Base-by-base conservation (phyloP, 2,329 filamentous ascomycete genomes). In the Verticillium alfalfae region DNA sequence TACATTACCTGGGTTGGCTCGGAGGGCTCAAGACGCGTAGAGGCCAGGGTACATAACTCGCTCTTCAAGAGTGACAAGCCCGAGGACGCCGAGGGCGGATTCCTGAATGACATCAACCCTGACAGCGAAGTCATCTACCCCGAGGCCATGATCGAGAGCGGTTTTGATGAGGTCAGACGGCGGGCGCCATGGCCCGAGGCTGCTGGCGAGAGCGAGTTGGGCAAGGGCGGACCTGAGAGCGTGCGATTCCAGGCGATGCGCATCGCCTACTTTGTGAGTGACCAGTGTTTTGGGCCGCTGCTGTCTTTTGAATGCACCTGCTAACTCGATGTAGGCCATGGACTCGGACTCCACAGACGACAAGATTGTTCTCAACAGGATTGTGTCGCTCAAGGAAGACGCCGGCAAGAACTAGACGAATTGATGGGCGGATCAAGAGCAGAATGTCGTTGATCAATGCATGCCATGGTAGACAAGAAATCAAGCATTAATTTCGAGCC, bases 191-290 rank as follows among this genome's bases (percentile, higher is more conserved):
- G 92, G 92, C 92, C 92, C 2, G 88, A 90, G 73, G 86, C 88
- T 55, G 89, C 86, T 6, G 90, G 90, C 12, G 91, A 93, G 73
- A 84, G 78, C 63, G 82, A 86, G 66, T 78, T 83, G 62, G 84
- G 82, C 12, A 84, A 82, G 67, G 81, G 80, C 12, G 89, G 88
- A 1, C 85, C 86, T 31, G 91, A 92, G 76, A 89, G 83, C 60
- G 89, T 97, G 7, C 83, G 94, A 57, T 98, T 98, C 83, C 94
- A 98, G 81, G 94, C 88, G 2, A 88, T 97, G 82, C 84, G 94
- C 34, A 90, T 94, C 55, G 94, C 89, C 10, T 97, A 96, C 73
- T 95, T 95, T 77, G 82, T 84, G 64, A 80, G 81, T 78, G 5
- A 7, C 12, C 12, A 22, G 13, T 37, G 5, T 3, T 6, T 39